Evolutionary conservation across 805 yeast genomes (phyloP).

Genomic region (Saccharomyces mikatae): DNA sequence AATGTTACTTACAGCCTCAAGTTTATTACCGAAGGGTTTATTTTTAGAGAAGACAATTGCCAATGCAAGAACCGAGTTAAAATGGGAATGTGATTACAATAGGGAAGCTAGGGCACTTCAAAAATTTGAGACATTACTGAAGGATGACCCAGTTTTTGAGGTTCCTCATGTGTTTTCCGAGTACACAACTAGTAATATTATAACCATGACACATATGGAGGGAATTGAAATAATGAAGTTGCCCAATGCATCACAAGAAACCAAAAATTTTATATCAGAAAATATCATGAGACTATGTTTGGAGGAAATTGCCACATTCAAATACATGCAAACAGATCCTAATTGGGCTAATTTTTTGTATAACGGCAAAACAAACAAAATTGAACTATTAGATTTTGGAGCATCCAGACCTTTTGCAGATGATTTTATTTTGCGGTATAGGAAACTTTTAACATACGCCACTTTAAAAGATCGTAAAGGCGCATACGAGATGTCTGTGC

Average conservation of each 20-base stretch:
- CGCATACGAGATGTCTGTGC: constrained; percentile 57
- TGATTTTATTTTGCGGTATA: constrained; percentile 61
- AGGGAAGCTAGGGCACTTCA: constrained; percentile 78
- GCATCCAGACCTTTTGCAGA: constrained; percentile 77
- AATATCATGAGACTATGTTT: constrained; percentile 81
- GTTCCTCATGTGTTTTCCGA: constrained; percentile 79
- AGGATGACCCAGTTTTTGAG: constrained; percentile 52
- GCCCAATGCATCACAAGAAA: constrained; percentile 44
- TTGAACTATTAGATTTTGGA: constrained; percentile 90
- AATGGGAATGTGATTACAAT: constrained; percentile 95
- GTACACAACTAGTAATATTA: constrained; percentile 69
- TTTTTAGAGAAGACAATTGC: constrained; percentile 87
- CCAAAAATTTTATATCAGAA: constrained; percentile 73
- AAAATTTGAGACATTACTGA: constrained; percentile 54
- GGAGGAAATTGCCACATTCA: constrained; percentile 73
- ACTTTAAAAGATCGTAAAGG: constrained; percentile 55
- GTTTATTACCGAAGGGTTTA: constrained; percentile 82
- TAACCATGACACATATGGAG: constrained; percentile 83
- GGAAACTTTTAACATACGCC: constrained; percentile 66
- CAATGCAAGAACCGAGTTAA: constrained; percentile 85
- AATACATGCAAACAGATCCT: constrained; percentile 97
- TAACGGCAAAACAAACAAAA: constrained; percentile 58
- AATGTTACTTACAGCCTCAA: constrained; percentile 75
- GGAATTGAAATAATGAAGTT: constrained; percentile 80
- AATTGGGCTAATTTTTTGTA: constrained; percentile 97